Evolutionary conservation across 2,329 filamentous ascomycete genomes (phyloP), one percentile per base, ranked within the genome.

Genomic region (Venturiaceae sp.): DNA sequence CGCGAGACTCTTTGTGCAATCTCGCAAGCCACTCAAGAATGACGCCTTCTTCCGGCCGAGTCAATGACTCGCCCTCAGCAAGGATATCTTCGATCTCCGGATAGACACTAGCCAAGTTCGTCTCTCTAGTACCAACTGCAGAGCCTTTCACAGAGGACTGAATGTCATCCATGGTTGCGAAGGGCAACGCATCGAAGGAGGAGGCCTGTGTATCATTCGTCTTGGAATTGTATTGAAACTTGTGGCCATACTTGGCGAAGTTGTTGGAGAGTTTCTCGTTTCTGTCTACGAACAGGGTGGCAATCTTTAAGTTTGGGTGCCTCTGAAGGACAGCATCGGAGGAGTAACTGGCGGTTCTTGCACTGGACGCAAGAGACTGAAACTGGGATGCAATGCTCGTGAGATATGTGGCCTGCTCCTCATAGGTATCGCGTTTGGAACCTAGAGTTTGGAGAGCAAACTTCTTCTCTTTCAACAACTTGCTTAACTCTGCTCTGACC

Each of bases 1-100:
- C 81, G 0, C 80, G 77, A 0, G 75, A 80, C 0, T 67, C 63
- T 0, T 62, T 62, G 61, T 83, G 79, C 0, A 75, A 63, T 0
- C 66, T 41, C 21, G 69, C 65, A 14, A 83, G 78, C 67, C 77
- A 78, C 0, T 66, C 46, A 57, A 78, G 66, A 52, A 84, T 80
- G 26, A 59, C 57, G 16, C 52, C 37, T 16, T 13, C 28, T 23
- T 30, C 14, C 14, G 32, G 53, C n/a, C n/a, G 19, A n/a, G 19
- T 28, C 16, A 55, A n/a, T 7, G 3, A 5, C 8, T 34, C 21
- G 11, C 4, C 28, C 23, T 11, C 21, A 9, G 53, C 19, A 14
- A 28, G 53, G 13, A 55, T 36, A 28, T 55, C 53, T n/a, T 39
- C 30, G 23, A 55, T 37, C 19, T 41, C 53, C 3, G 23, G 32